Evolutionary conservation across 768 basidiomycete genomes (phyloP), one percentile per base, ranked within the genome.

Genomic region (Leucocoprinus sp.): DNA sequence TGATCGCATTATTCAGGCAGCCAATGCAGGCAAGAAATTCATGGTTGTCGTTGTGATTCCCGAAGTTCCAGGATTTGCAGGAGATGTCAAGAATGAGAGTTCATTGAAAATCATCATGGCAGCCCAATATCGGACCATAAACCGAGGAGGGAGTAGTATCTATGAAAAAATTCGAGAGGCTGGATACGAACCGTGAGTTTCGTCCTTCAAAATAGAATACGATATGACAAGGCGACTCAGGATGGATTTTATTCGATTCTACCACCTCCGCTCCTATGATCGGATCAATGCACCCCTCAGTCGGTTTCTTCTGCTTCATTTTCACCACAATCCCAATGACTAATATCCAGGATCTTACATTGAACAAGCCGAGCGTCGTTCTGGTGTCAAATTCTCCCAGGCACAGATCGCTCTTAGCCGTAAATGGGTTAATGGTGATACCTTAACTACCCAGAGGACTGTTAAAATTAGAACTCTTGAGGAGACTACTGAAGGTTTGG

Each of bases 261-360:
- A 88, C 67, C 92, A 98, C 64, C 72, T 99, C 19, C 77, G 96
- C 23, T 69, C 83, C 1, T 99, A 93, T 59, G 93, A 97, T 58
- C 72, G 93, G 19, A 88, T 93, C 57, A 93, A 92, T 56, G 82
- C 83, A 0, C 84, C 88, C 1, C 60, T 67, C 51, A 64, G 82
- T 81, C 50, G 56, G 75, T 59, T 17, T 9, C 11, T 34, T 4
- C 9, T 23, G 19, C 3, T 23, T 11, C 11, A 18, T 9, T 18
- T 21, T 33, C 35, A 19, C 12, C 45, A 12, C 28, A 8, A 31
- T 24, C 28, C 42, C 52, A 37, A 36, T 39, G 2, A 8, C n/a
- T 18, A 2, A 17, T 23, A 17, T 37, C 56, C 60, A 45, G 31
- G 60, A 57, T 57, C 22, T 0, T 72, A 80, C 55, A 84, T 95